Evolutionary conservation across 495 filamentous ascomycete genomes (phyloP).

Genomic region (Aspergillus wentii): DNA sequence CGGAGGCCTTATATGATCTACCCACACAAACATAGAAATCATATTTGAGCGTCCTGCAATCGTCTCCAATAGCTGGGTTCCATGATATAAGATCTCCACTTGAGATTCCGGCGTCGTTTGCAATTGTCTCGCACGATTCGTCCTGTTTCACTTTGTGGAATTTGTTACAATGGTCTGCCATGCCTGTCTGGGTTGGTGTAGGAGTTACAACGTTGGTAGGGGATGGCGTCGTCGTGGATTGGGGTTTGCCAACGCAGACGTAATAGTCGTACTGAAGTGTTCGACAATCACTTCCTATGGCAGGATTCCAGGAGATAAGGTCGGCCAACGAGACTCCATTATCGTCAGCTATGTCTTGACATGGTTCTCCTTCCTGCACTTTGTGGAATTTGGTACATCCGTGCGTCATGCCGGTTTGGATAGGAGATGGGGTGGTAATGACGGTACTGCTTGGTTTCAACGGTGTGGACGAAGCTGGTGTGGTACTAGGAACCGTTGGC

Average conservation of each 20-base stretch:
- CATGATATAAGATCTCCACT: conserved; percentile 9
- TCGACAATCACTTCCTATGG: conserved; percentile 2
- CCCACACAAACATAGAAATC: conserved; percentile 7
- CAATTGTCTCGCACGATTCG: conserved; percentile 12
- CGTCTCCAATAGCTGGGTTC: conserved; percentile 11
- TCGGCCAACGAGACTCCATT: conserved; percentile 3
- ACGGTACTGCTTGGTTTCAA: not conserved
- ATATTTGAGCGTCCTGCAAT: conserved; percentile 4
- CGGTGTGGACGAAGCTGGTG: not conserved
- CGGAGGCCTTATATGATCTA: not conserved
- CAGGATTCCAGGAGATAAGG: conserved; percentile 5
- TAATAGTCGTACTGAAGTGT: conserved; percentile 1
- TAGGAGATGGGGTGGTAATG: conserved; percentile 13
- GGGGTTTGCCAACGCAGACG: not conserved
- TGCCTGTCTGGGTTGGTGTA: conserved; percentile 17
- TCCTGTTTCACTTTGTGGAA: conserved; percentile 13
- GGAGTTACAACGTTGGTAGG: conserved; percentile 9
- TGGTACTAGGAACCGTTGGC: no score
- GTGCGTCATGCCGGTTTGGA: conserved; percentile 13
- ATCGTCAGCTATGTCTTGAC: conserved; percentile 12
- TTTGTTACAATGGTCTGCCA: conserved; percentile 9
- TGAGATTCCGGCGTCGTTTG: conserved; percentile 8
- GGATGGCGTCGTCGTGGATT: not conserved
- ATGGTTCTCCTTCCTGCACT: conserved; percentile 16
- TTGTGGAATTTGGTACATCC: conserved; percentile 19